Percentiles rank a stretch among this genome's conserved stretches.
phyloP scores from a whole-genome alignment of 73 alveolate species.

The Strombidium stylifer region DNA sequence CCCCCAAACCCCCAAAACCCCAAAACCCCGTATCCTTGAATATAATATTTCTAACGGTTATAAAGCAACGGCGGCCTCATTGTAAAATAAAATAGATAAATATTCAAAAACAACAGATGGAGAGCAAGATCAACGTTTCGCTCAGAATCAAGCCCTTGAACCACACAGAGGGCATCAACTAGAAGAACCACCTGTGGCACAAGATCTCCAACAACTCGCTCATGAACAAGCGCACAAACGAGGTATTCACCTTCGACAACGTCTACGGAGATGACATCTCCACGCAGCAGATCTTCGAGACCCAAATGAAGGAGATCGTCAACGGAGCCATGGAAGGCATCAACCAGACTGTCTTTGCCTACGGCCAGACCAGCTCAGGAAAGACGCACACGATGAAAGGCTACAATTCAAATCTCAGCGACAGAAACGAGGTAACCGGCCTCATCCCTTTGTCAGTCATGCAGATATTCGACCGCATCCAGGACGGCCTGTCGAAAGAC shows the following conservation, averaged over 20 bases:
- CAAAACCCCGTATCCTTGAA: conserved; percentile 8
- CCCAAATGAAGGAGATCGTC: conserved; percentile 57
- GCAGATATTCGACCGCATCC: conserved; percentile 57
- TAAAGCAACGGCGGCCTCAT: neutral
- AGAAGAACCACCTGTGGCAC: conserved; percentile 41
- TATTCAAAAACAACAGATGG: conserved; percentile 39
- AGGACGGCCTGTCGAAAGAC: conserved; percentile 15
- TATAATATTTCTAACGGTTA: neutral
- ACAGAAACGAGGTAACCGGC: conserved; percentile 60
- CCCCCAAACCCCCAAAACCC: conserved; percentile 4
- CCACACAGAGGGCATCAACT: conserved; percentile 21
- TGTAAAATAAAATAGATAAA: neutral
- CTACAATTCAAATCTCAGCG: no score
- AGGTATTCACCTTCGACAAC: conserved; percentile 72
- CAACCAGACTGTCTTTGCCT: conserved; percentile 83
- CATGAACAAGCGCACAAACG: conserved; percentile 74
- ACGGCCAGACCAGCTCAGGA: conserved; percentile 91
- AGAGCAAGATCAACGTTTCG: conserved; percentile 53
- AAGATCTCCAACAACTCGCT: conserved; percentile 56
- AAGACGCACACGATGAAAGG: conserved; percentile 91
- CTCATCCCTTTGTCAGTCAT: conserved; percentile 74
- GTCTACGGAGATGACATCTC: conserved; percentile 64
- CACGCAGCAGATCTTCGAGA: conserved; percentile 71
- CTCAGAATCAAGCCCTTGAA: conserved; percentile 61
- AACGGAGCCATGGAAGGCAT: conserved; percentile 74